Evolutionary conservation across 176 grass and related monocot species (phyloP), one percentile per base, ranked within the genome.

Genomic region (Avena eriantha): DNA sequence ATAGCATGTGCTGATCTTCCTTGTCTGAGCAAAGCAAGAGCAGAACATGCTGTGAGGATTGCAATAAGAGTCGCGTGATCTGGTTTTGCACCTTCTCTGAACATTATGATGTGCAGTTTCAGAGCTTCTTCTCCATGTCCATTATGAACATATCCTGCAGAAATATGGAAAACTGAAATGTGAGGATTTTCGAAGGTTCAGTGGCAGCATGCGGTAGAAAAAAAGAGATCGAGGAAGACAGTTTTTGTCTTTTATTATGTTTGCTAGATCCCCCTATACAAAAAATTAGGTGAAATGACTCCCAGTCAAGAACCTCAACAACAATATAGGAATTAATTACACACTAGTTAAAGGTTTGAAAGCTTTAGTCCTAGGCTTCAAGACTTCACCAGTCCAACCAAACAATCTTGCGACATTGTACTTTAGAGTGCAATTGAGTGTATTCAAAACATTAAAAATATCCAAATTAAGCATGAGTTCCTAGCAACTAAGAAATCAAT

Each of bases 111-210:
- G 57, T 94, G 77, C 82, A 98, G 81, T 76, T 84, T 91, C 82
- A 91, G 83, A 46, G 90, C 94, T 86, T 91, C 96, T 88, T 96
- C 90, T 14, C 86, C 82, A 10, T 87, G 47, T 51, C 90, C 94
- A 76, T 98, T 96, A 68, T 98, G 96, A 87, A 91, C 90, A 94
- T 96, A 98, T 53, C 96, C 93, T 89, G 51, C 50, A 90, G 29
- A 78, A 82, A 78, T 59, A 81, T 59, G 49, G 55, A 85, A 45
- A 22, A 34, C 19, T 58, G 7, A 85, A 82, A 75, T 74, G 26
- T 79, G 76, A 83, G 10, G 29, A 58, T 74, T 90, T 79, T 56
- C 3, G 31, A 66, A 63, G 41, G 12, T 48, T 89, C 34, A 49
- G 70, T 82, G 29, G 49, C 49, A 69, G 10, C 8, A 43, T 60